These are phyloP conservation scores for Pseudoturritis turrita DNA, from an alignment of 345 rosid species.

Conservation along the genomic window DNA sequence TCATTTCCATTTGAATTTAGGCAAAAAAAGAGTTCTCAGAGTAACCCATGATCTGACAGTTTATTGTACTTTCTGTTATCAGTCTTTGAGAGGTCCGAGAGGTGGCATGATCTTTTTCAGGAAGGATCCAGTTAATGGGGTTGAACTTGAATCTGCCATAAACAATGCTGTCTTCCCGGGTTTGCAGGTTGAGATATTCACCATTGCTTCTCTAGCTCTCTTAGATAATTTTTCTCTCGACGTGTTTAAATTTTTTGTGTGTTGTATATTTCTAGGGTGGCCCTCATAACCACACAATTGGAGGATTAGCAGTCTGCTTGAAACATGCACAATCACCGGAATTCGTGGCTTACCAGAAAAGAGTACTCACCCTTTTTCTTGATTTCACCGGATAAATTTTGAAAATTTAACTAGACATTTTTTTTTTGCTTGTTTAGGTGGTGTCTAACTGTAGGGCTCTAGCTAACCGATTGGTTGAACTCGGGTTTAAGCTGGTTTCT, in stretches of 20 bases:
- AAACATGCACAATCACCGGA: slow-evolving; percentile 72
- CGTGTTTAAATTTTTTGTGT: neutral
- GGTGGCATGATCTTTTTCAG: slow-evolving; percentile 98
- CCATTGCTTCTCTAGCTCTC: neutral
- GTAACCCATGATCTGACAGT: neutral
- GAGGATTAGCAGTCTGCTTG: slow-evolving; percentile 87
- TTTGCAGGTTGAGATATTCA: slow-evolving; percentile 53
- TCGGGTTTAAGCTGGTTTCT: slow-evolving; percentile 80
- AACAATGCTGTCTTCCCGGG: slow-evolving; percentile 98
- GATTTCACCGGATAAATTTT: neutral
- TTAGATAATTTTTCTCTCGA: neutral
- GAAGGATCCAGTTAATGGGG: slow-evolving; percentile 74
- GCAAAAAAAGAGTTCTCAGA: neutral
- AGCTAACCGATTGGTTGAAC: slow-evolving; percentile 62
- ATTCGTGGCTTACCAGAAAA: slow-evolving; percentile 70
- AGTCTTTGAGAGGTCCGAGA: slow-evolving; percentile 98
- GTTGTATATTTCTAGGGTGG: slow-evolving; percentile 61
- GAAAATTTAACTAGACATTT: neutral
- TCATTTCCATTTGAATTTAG: neutral
- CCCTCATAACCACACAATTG: slow-evolving; percentile 95
- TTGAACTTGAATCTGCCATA: slow-evolving; percentile 74
- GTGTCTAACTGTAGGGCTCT: slow-evolving; percentile 75
- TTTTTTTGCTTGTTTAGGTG: slow-evolving; percentile 43
- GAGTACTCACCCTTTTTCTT: slow-evolving; percentile 36
- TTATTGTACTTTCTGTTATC: neutral